These are phyloP conservation scores for Citropsis articulata DNA, from an alignment of 345 rosid species.

Conservation along the genomic window DNA sequence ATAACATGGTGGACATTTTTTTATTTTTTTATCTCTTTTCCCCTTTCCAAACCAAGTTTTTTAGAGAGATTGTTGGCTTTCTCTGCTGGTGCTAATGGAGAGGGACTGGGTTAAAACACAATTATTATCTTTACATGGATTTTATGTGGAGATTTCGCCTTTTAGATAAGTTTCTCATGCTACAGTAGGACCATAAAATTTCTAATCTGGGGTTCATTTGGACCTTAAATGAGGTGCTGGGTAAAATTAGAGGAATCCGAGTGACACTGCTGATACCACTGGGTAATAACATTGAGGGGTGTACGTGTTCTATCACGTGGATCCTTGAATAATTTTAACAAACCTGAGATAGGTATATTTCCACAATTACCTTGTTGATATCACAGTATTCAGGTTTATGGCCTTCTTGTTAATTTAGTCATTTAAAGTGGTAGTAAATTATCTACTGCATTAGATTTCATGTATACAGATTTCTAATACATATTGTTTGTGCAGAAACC, in stretches of 20 bases:
- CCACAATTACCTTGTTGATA: neutral
- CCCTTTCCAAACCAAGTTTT: neutral
- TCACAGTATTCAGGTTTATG: neutral
- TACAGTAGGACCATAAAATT: neutral
- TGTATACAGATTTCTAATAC: slow-evolving; percentile 19
- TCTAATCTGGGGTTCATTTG: neutral
- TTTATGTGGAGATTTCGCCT: neutral
- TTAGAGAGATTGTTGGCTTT: neutral
- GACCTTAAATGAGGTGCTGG: neutral
- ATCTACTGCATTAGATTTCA: slow-evolving; percentile 16
- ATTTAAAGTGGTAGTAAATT: neutral
- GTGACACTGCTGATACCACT: neutral
- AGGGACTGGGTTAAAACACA: neutral
- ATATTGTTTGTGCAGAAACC: slow-evolving; percentile 68
- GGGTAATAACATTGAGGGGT: neutral
- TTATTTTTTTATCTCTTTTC: neutral
- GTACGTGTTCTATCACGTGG: neutral
- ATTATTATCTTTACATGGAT: neutral
- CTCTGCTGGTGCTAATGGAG: neutral
- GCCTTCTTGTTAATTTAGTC: neutral
- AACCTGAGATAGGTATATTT: neutral
- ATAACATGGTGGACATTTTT: neutral
- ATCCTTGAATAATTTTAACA: neutral
- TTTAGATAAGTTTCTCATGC: neutral
- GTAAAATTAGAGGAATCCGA: neutral